A percentile compares a stretch with the other conserved stretches of the same genome.
Evolutionary conservation across 305 asterid genomes (phyloP).

Genomic region (Fraxinus sp.): DNA sequence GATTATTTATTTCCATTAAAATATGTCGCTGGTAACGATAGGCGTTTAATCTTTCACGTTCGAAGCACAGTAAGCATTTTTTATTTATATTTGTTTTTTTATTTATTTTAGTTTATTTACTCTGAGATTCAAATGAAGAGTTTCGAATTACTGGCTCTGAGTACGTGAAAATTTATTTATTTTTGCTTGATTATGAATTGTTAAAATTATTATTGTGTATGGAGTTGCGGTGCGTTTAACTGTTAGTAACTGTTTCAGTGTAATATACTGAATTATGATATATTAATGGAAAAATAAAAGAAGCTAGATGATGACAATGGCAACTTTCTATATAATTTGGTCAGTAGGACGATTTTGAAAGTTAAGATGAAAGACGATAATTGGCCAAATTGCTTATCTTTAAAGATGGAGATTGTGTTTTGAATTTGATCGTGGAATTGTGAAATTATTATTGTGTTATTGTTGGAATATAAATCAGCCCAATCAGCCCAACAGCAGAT

Average conservation of each 20-base stretch:
- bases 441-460: neutral
- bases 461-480: too few species aligned
- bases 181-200: neutral
- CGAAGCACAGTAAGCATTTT: constrained; percentile 73
- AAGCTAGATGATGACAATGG: neutral
- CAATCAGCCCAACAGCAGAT: too few species aligned
- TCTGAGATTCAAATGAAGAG: constrained; percentile 17
- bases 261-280: neutral
- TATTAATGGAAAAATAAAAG: neutral
- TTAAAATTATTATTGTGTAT: neutral
- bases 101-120: constrained; percentile 8
- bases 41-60: constrained; percentile 46
- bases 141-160: neutral
- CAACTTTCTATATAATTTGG: neutral
- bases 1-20: constrained; percentile 39
- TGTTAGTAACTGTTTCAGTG: neutral
- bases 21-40: constrained; percentile 37
- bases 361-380: neutral
- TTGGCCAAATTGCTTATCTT: neutral
- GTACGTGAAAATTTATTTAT: neutral
- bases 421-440: neutral
- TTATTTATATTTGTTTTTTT: neutral
- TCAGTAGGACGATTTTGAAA: neutral
- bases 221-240: neutral
- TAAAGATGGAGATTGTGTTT: neutral